phyloP scores from a whole-genome alignment of 345 rosid genomes.

The Populus davidiana region DNA sequence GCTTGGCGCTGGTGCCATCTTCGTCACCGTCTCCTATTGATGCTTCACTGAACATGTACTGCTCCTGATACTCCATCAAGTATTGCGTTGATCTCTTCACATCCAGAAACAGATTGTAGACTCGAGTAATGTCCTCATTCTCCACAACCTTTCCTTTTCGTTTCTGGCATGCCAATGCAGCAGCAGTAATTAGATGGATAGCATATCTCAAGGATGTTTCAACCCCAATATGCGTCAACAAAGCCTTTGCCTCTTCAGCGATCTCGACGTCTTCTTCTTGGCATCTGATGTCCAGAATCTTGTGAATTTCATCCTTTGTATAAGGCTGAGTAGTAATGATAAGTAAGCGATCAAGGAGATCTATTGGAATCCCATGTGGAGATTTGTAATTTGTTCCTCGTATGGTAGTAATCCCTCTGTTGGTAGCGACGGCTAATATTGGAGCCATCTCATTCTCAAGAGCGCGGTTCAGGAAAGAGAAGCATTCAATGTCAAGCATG shows the following conservation, averaged over 20 bases:
- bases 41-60: constrained; percentile 82
- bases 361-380: constrained; percentile 95
- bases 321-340: constrained; percentile 84
- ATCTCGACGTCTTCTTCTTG: constrained; percentile 93
- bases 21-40: constrained; percentile 40
- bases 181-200: constrained; percentile 77
- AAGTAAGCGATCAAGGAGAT: constrained; percentile 88
- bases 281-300: constrained; percentile 84
- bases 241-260: constrained; percentile 73
- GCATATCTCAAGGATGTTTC: constrained; percentile 92
- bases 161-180: constrained; percentile 81
- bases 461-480: constrained; percentile 95
- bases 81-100: constrained; percentile 92
- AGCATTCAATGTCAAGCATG: constrained; percentile 98
- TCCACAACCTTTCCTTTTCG: constrained; percentile 74
- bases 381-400: constrained; percentile 91
- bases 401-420: constrained; percentile 85
- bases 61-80: constrained; percentile 79
- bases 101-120: constrained; percentile 74
- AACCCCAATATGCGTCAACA: constrained; percentile 74
- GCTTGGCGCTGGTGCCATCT: constrained; percentile 49
- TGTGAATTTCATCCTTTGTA: constrained; percentile 66
- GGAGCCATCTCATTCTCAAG: constrained; percentile 98
- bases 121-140: constrained; percentile 68
- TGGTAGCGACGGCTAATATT: constrained; percentile 86